These are phyloP conservation scores for Tolypocladium tropicale DNA, from an alignment of 2,329 filamentous ascomycete species.

Conservation along the genomic window DNA sequence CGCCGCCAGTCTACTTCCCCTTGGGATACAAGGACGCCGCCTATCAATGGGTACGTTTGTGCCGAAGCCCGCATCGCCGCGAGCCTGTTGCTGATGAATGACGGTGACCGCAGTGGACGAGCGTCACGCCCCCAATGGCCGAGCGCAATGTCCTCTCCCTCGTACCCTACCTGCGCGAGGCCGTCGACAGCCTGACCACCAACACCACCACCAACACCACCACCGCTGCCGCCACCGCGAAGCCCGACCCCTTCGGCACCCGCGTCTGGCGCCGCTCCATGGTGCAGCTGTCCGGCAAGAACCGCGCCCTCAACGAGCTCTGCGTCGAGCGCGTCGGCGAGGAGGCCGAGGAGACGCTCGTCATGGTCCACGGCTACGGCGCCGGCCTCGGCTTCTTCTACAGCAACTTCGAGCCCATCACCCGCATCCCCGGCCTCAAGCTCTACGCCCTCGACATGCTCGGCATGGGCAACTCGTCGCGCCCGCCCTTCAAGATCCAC, in stretches of 20 bases:
- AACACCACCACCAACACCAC: constrained; percentile 36
- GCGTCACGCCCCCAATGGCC: constrained; percentile 68
- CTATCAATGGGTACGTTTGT: constrained; percentile 68
- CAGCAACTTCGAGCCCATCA: constrained; percentile 89
- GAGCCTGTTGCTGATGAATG: background rate
- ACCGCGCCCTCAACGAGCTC: constrained; percentile 86
- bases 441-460: constrained; percentile 91
- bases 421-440: constrained; percentile 70
- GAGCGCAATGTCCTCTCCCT: constrained; percentile 82
- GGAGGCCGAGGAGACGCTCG: constrained; percentile 70
- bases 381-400: constrained; percentile 97
- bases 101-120: constrained; percentile 73
- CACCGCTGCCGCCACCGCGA: constrained; percentile 26
- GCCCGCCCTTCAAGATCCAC: constrained; percentile 75
- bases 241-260: constrained; percentile 71
- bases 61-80: background rate
- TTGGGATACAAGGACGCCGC: constrained; percentile 86
- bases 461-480: constrained; percentile 82
- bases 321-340: constrained; percentile 78
- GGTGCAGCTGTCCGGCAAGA: constrained; percentile 74
- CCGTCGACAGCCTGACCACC: constrained; percentile 64
- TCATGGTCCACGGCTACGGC: constrained; percentile 95
- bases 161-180: constrained; percentile 71
- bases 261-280: constrained; percentile 79
- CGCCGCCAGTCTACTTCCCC: constrained; percentile 54